These are phyloP conservation scores for Coniferiporia sulphurascens DNA, from an alignment of 1,284 basidiomycete species.

Conservation along the genomic window DNA sequence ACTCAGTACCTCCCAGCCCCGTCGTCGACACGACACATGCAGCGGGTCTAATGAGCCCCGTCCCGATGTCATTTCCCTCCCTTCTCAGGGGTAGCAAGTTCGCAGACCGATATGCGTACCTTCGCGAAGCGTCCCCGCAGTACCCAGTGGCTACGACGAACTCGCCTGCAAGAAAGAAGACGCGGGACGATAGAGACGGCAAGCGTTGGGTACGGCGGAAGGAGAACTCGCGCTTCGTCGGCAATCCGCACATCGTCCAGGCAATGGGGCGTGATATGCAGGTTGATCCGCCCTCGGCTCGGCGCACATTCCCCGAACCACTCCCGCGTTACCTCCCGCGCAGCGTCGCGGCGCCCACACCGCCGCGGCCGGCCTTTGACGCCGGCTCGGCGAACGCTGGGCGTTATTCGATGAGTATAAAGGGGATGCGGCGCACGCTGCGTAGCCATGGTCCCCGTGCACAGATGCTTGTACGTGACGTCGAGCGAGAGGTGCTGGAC, in stretches of 20 bases:
- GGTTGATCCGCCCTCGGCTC: slow-evolving; percentile 38
- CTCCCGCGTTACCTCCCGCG: slow-evolving; percentile 65
- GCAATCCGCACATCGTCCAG: slow-evolving; percentile 62
- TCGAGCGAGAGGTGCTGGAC: slow-evolving; percentile 56
- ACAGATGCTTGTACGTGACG: slow-evolving; percentile 53
- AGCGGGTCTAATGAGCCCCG: slow-evolving; percentile 25
- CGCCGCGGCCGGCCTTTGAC: slow-evolving; percentile 37
- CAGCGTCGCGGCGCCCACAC: slow-evolving; percentile 45
- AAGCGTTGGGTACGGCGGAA: slow-evolving; percentile 70
- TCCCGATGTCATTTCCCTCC: slow-evolving; percentile 66
- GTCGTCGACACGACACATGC: background rate
- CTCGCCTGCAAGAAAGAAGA: slow-evolving; percentile 33
- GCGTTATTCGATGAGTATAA: slow-evolving; percentile 68
- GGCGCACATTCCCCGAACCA: slow-evolving; percentile 68
- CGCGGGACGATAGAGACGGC: slow-evolving; percentile 58
- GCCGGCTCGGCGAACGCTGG: slow-evolving; percentile 61
- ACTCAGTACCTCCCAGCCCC: background rate
- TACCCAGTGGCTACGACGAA: slow-evolving; percentile 15
- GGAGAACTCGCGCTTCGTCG: slow-evolving; percentile 69
- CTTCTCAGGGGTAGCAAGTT: slow-evolving; percentile 56
- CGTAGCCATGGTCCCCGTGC: slow-evolving; percentile 56
- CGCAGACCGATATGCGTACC: slow-evolving; percentile 46
- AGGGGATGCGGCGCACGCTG: slow-evolving; percentile 64
- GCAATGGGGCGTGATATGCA: slow-evolving; percentile 54
- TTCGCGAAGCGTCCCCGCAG: slow-evolving; percentile 26